A percentile compares a stretch with the other conserved stretches of the same genome.
phyloP scores from a whole-genome alignment of 2,329 filamentous ascomycete genomes.

The Colletotrichum lupini region DNA sequence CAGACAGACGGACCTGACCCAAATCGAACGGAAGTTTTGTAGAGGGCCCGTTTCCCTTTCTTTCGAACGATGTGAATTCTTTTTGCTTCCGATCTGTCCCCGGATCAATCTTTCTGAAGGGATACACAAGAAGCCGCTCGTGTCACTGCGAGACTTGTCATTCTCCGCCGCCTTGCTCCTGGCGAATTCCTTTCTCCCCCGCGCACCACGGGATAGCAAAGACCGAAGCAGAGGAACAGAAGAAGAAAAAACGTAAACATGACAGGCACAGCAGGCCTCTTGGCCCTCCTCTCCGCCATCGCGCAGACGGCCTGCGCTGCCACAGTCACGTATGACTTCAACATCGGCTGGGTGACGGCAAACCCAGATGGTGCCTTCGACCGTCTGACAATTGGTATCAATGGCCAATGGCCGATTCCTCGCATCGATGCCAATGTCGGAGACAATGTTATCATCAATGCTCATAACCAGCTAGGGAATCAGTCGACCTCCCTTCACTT shows the following conservation, averaged over 20 bases:
- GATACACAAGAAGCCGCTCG: neutral
- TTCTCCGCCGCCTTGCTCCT: neutral
- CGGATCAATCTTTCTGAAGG: neutral
- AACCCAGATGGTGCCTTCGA: conserved; percentile 76
- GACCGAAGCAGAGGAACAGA: neutral
- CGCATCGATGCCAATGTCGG: conserved; percentile 71
- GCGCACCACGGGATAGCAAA: neutral
- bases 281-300: conserved; percentile 28
- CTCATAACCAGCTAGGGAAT: conserved; percentile 70
- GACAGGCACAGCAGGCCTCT: neutral
- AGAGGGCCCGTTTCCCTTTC: neutral
- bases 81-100: neutral
- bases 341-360: conserved; percentile 76
- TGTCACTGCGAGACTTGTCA: neutral
- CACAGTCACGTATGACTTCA: conserved; percentile 72
- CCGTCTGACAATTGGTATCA: conserved; percentile 80
- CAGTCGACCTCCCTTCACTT: conserved; percentile 74
- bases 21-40: neutral
- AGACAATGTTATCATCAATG: conserved; percentile 69
- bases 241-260: neutral
- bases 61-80: neutral
- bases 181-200: neutral
- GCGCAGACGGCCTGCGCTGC: conserved; percentile 40
- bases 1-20: neutral
- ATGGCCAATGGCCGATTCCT: conserved; percentile 80